Percentiles rank a stretch among this genome's conserved stretches.
Evolutionary conservation across 2,329 filamentous ascomycete genomes (phyloP).

Genomic region (Polychaeton citri): DNA sequence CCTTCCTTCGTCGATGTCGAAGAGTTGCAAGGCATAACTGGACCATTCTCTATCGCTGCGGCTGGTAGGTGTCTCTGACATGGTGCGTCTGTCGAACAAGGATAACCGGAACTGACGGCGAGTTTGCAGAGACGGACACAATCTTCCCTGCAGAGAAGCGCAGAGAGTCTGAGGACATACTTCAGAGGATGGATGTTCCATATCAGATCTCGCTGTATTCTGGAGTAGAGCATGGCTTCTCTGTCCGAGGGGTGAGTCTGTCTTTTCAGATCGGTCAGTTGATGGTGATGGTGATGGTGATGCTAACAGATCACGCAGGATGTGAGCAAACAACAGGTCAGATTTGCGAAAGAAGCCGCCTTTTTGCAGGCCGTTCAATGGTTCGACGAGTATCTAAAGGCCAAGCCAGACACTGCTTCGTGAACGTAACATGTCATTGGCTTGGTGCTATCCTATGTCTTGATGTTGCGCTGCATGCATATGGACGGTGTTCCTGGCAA

Average conservation of each 20-base stretch:
- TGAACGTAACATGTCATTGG: slow-evolving; percentile 2
- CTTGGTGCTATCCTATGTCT: background rate
- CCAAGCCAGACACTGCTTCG: slow-evolving; percentile 7
- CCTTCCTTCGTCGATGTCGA: slow-evolving; percentile 56
- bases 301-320: too few relatives aligned
- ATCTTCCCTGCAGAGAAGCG: slow-evolving; percentile 46
- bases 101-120: too few relatives aligned
- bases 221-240: slow-evolving; percentile 61
- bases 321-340: slow-evolving; percentile 39
- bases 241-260: slow-evolving; percentile 29
- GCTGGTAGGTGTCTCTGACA: slow-evolving; percentile 44
- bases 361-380: slow-evolving; percentile 65
- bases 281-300: too few relatives aligned
- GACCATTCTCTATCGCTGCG: slow-evolving; percentile 48
- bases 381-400: slow-evolving; percentile 53
- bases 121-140: slow-evolving; percentile 40
- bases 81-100: slow-evolving; percentile 2
- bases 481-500: too few relatives aligned
- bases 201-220: slow-evolving; percentile 71
- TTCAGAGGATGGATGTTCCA: slow-evolving; percentile 38
- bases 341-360: slow-evolving; percentile 68
- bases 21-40: slow-evolving; percentile 45
- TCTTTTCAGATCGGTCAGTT: too few relatives aligned
- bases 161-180: slow-evolving; percentile 44
- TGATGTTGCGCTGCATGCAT: too few relatives aligned